Evolutionary conservation across 2,329 filamentous ascomycete genomes (phyloP), one percentile per base, ranked within the genome.

Genomic region (Clarireedia sp.): DNA sequence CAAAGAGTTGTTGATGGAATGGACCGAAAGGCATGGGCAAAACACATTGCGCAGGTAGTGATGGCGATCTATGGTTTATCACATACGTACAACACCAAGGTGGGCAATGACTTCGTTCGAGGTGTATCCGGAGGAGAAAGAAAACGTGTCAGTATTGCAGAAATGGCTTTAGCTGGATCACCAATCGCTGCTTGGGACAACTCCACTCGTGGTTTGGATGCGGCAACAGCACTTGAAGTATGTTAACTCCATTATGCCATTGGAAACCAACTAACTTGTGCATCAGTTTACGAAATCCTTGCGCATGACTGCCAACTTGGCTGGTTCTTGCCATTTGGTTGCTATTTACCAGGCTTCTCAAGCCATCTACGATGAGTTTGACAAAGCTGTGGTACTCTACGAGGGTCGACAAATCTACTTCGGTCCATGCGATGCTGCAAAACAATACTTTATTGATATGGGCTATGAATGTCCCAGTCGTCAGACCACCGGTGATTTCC

Each of bases 61-160:
- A 85, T 87, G 70, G 84, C 86, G n/a, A 70, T 86, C 0, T 53
- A 88, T 63, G 86, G 86, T 62, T 79, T 90, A 21, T 82, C 81
- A 16, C 86, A 90, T 64, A 87, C 85, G 0, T 76, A 85, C 63
- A 78, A 84, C 57, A 90, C 87, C 8, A 86, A 85, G 63, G 85
- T 91, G 6, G 88, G 88, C 6, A 83, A 90, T 57, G 85, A 89
- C 61, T 82, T 86, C 44, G 77, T 90, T 3, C 81, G 67, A 5
- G 88, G 88, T 46, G 80, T 89, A 0, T 85, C 80, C 1, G 86
- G 85, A 21, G 85, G 86, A 21, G 85, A 89, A 66, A 76, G 85
- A 52, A 91, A 95, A 72, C 83, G 90, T 67, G 89, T 94, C 6
- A 87, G 83, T 44, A 90, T 94, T 57, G 87, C 86, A 0, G 89